Base-by-base conservation (phyloP, 495 filamentous ascomycete genomes). In the Penicillium diatomitis region DNA sequence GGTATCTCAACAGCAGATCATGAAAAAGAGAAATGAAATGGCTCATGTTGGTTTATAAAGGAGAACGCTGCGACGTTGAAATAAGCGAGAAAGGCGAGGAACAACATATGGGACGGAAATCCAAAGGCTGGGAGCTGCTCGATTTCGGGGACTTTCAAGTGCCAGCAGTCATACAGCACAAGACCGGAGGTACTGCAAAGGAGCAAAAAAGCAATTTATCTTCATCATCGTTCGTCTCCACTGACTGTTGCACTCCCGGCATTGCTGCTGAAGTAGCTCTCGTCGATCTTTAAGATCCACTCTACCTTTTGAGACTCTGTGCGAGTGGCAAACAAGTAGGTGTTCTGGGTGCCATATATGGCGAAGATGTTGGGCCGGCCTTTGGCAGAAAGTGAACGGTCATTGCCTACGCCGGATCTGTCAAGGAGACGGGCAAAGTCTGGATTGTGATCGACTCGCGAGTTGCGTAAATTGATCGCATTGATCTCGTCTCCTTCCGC, bases 341-440 rank as follows among this genome's bases (percentile, higher is more conserved):
- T 94, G 57, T 95, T 96, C 58, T 91, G 81, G 50, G 83, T 84
- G 35, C 87, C 91, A 61, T 96, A 97, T 41, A 99, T 80, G 8
- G 94, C 92, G 73, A 91, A 98, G 35, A 97, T 83, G 55, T 84
- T 84, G 32, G 80, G 76, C 48, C 69, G 78, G 44, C 73, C 77
- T 60, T 64, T 80, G 55, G 69, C 67, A 64, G 55, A 78, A 49
- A 62, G 47, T 30, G 54, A 57, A 46, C 60, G 52, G 44, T 68
- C 63, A 32, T 51, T 31, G 30, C 51, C 59, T 33, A 55, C 60
- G 38, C 56, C 54, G 60, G 69, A 57, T 51, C 65, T 81, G 65
- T 73, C 69, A 27, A 96, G 73, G 11, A 98, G 66, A 38, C 84
- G 80, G 33, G 90, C 79, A 45, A 97, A 86, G 52, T 91, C 84